Evolutionary conservation across 106 monocot species (phyloP).

Genomic region (Xerophyta viscosa): DNA sequence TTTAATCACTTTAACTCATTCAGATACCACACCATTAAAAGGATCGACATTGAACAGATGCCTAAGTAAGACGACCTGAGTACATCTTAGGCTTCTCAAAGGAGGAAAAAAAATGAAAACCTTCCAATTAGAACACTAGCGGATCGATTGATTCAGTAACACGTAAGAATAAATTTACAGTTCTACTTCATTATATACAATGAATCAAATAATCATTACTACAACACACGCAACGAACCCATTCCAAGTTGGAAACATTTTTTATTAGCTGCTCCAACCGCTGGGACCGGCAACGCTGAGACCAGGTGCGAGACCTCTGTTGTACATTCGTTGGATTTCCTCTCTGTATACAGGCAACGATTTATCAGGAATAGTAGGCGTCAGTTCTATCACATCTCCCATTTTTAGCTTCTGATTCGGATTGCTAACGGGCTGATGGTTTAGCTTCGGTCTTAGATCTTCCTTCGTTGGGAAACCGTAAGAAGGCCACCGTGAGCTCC

Average conservation of each 20-base stretch:
- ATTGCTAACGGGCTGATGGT: slow-evolving; percentile 49
- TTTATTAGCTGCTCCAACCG: slow-evolving; percentile 6
- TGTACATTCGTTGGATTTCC: slow-evolving; percentile 95
- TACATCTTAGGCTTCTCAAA: no score
- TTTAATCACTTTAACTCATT: no score
- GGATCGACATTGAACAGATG: no score
- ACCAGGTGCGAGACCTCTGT: slow-evolving; percentile 35
- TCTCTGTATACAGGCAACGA: slow-evolving; percentile 78
- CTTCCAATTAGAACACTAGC: no score
- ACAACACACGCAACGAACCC: background rate
- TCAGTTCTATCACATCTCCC: slow-evolving; percentile 89
- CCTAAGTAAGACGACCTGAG: no score
- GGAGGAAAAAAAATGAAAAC: no score
- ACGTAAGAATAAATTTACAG: no score
- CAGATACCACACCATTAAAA: no score
- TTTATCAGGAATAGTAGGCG: slow-evolving; percentile 62
- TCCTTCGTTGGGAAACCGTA: slow-evolving; percentile 61
- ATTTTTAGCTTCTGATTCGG: slow-evolving; percentile 52
- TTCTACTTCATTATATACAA: slow-evolving; percentile 37
- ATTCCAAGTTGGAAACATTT: background rate
- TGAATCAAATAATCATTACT: slow-evolving; percentile 16
- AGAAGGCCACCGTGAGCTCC: slow-evolving; percentile 27
- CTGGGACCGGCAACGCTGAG: slow-evolving; percentile 16
- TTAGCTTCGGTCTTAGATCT: slow-evolving; percentile 77
- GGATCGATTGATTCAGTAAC: no score